These are phyloP conservation scores for Articulospora tetracladia DNA, from an alignment of 495 filamentous ascomycete genomes.

Conservation along the genomic window DNA sequence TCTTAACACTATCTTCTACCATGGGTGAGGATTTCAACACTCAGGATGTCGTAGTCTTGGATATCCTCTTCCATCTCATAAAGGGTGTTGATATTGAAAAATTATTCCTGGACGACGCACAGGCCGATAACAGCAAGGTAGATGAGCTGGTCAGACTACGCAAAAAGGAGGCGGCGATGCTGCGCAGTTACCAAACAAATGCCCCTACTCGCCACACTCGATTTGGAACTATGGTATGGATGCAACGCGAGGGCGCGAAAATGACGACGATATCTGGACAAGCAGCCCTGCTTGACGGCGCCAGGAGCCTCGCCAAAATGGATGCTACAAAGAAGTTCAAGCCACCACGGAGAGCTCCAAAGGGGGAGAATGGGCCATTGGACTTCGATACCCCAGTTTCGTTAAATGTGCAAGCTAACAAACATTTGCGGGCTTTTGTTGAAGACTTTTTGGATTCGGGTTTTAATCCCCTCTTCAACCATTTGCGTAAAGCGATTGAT, in stretches of 20 bases:
- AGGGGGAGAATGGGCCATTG: conserved; percentile 59
- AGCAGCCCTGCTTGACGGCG: conserved; percentile 52
- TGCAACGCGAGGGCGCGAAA: conserved; percentile 78
- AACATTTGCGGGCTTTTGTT: conserved; percentile 75
- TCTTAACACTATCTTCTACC: conserved; percentile 83
- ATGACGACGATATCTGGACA: conserved; percentile 87
- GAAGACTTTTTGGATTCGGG: conserved; percentile 93
- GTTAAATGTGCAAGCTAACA: conserved; percentile 62
- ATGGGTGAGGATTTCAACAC: conserved; percentile 88
- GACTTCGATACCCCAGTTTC: conserved; percentile 73
- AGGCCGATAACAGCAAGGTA: conserved; percentile 59
- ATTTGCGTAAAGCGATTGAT: conserved; percentile 85
- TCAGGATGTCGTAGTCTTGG: conserved; percentile 82
- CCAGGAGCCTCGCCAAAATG: conserved; percentile 68
- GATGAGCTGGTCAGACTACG: conserved; percentile 73
- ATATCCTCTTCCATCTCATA: conserved; percentile 85
- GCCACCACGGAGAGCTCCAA: conserved; percentile 62
- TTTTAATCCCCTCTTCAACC: conserved; percentile 89
- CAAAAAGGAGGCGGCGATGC: conserved; percentile 75
- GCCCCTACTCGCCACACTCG: conserved; percentile 87
- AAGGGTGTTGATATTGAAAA: conserved; percentile 86
- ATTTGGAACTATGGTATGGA: conserved; percentile 97
- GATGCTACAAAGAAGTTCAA: conserved; percentile 89
- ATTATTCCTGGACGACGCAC: conserved; percentile 77
- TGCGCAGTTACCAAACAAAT: conserved; percentile 69